Conservation (phyloP, 2,329 filamentous ascomycete genomes). For the Xylaria sp. region DNA sequence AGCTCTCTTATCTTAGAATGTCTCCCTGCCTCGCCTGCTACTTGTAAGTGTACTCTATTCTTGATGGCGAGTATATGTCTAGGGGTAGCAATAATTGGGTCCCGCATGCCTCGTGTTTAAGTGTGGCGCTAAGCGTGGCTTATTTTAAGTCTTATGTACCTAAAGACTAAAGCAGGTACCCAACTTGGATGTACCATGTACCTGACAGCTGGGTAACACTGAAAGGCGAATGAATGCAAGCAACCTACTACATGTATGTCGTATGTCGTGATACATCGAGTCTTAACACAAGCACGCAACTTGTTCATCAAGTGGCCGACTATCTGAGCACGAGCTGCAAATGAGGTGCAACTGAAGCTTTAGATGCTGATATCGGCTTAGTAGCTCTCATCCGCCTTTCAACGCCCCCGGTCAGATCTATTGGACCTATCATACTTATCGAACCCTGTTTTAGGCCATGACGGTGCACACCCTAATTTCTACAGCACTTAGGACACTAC, state of each 20-base stretch:
- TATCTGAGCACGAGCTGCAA: background rate
- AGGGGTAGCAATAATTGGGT: background rate
- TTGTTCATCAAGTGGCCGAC: background rate
- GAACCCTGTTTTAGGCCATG: slow-evolving; percentile 18
- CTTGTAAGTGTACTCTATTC: background rate
- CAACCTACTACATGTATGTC: background rate
- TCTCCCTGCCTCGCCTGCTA: too few relatives aligned
- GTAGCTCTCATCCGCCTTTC: background rate
- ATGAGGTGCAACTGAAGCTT: slow-evolving; percentile 4
- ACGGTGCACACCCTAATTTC: slow-evolving; percentile 13
- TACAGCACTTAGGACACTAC: too few relatives aligned
- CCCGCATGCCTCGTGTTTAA: slow-evolving; percentile 1
- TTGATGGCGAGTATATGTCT: background rate
- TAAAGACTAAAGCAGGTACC: slow-evolving; percentile 11
- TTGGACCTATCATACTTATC: slow-evolving; percentile 5
- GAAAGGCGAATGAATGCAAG: background rate
- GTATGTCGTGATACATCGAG: slow-evolving; percentile 9
- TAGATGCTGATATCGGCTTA: background rate
- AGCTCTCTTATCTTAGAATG: background rate
- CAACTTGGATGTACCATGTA: slow-evolving; percentile 4
- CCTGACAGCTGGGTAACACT: background rate
- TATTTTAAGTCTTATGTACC: background rate
- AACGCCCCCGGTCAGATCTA: slow-evolving; percentile 6
- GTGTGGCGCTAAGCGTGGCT: slow-evolving; percentile 25
- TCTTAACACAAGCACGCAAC: background rate